Evolutionary conservation across 148 eudicot species (phyloP).

Genomic region (Chenopodium formosanum): DNA sequence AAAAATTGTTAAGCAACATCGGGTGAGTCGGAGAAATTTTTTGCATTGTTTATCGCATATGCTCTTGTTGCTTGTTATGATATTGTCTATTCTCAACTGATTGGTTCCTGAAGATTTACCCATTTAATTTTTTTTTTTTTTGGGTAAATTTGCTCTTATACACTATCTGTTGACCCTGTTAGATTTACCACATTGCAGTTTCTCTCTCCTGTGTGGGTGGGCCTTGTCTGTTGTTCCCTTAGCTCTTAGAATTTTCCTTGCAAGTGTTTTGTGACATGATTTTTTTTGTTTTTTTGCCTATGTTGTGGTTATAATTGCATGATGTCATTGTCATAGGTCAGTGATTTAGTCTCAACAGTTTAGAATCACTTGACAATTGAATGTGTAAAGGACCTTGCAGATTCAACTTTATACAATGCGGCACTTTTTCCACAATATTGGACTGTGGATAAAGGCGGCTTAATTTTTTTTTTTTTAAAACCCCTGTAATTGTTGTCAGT

Average conservation of each 20-base stretch:
- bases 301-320: too few species aligned
- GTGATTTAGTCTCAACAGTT: neutral
- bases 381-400: neutral
- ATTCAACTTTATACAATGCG: neutral
- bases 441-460: too few species aligned
- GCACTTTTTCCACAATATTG: neutral
- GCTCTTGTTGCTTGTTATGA: neutral
- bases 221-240: neutral
- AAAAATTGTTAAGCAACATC: constrained; percentile 74
- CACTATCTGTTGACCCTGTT: neutral
- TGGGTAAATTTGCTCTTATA: too few species aligned
- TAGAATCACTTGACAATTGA: neutral
- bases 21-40: constrained; percentile 52
- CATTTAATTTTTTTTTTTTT: neutral
- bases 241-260: neutral
- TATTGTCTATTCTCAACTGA: neutral
- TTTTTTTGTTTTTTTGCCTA: too few species aligned
- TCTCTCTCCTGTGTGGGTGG: too few species aligned
- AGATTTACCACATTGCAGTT: too few species aligned
- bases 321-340: too few species aligned
- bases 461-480: too few species aligned
- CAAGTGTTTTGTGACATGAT: too few species aligned
- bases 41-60: neutral
- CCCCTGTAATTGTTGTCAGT: too few species aligned
- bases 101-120: neutral